Conservation (phyloP, 2,329 filamentous ascomycete species). For the Trichoderma semiorbis region DNA sequence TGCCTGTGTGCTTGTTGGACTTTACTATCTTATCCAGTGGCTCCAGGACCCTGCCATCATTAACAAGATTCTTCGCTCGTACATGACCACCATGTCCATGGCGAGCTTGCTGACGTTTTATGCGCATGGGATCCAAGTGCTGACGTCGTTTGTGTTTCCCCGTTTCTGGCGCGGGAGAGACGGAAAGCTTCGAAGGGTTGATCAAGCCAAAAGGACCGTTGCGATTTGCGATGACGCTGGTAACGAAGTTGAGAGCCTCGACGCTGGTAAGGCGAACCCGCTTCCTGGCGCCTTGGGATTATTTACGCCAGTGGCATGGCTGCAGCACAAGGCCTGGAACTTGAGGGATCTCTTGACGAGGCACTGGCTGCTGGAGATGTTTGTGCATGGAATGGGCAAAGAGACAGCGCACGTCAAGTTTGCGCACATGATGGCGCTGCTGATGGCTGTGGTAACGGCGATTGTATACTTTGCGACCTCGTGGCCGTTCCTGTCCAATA, state of each 20-base stretch:
- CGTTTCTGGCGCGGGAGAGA: conserved; percentile 55
- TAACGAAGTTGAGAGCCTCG: conserved; percentile 24
- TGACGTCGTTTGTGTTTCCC: conserved; percentile 69
- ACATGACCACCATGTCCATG: conserved; percentile 79
- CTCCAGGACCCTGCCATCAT: conserved; percentile 76
- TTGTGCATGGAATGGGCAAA: conserved; percentile 48
- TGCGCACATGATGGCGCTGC: conserved; percentile 53
- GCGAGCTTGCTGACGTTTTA: conserved; percentile 71
- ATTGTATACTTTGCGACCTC: conserved; percentile 65
- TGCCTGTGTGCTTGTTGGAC: conserved; percentile 63
- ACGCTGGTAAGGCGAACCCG: conserved; percentile 23
- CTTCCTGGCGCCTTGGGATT: conserved; percentile 34
- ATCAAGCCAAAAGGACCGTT: conserved; percentile 40
- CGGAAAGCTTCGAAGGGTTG: conserved; percentile 44
- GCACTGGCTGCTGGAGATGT: conserved; percentile 49
- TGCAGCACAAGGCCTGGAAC: conserved; percentile 42
- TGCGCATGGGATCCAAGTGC: conserved; percentile 65
- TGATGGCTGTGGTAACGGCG: conserved; percentile 52
- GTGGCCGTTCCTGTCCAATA: conserved; percentile 65
- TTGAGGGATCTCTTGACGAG: conserved; percentile 48
- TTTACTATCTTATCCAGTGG: conserved; percentile 90
- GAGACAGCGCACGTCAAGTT: conserved; percentile 52
- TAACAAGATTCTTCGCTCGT: conserved; percentile 77
- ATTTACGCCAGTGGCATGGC: conserved; percentile 30
- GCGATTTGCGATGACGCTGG: conserved; percentile 35